Percentiles rank a stretch among this genome's conserved stretches.
These are phyloP conservation scores for Thecaphora frezii DNA, from an alignment of 1,284 basidiomycete genomes.

Conservation along the genomic window DNA sequence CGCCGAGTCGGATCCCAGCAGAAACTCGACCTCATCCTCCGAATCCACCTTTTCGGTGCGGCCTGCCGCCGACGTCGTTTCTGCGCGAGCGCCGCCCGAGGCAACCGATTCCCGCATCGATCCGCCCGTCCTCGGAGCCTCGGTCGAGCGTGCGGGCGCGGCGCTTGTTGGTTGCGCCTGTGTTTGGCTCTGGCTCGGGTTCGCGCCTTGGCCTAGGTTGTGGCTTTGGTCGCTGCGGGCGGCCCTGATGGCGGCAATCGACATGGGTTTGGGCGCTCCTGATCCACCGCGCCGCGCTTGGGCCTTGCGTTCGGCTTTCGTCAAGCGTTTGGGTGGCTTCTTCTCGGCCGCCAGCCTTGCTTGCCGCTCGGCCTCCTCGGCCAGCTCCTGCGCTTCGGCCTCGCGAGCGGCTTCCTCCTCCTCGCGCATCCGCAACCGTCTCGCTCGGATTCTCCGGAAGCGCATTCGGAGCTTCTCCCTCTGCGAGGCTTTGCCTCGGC, in stretches of 20 bases:
- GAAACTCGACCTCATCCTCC: not conserved
- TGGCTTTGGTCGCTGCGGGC: not conserved
- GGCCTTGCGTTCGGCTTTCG: slow-evolving; percentile 4
- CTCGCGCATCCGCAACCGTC: slow-evolving; percentile 1
- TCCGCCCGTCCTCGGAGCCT: no score
- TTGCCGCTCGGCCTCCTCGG: slow-evolving; percentile 1
- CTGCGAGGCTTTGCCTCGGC: not conserved
- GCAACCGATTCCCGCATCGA: no score
- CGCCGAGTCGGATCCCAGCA: not conserved
- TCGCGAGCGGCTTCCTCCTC: not conserved
- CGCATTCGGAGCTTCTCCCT: not conserved
- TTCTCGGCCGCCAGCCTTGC: not conserved
- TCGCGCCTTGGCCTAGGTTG: no score
- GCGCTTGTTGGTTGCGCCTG: no score
- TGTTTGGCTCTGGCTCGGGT: not conserved
- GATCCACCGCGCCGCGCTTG: slow-evolving; percentile 4
- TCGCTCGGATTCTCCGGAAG: not conserved
- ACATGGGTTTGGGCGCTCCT: slow-evolving; percentile 1
- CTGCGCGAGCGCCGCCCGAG: no score
- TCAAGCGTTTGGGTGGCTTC: slow-evolving; percentile 5
- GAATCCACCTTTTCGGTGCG: not conserved
- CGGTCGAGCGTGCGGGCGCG: no score
- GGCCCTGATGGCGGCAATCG: slow-evolving; percentile 4
- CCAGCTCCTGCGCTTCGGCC: not conserved
- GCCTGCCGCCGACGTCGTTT: no score